Conservation (phyloP, 768 basidiomycete species). For the Termitomyces sp. region DNA sequence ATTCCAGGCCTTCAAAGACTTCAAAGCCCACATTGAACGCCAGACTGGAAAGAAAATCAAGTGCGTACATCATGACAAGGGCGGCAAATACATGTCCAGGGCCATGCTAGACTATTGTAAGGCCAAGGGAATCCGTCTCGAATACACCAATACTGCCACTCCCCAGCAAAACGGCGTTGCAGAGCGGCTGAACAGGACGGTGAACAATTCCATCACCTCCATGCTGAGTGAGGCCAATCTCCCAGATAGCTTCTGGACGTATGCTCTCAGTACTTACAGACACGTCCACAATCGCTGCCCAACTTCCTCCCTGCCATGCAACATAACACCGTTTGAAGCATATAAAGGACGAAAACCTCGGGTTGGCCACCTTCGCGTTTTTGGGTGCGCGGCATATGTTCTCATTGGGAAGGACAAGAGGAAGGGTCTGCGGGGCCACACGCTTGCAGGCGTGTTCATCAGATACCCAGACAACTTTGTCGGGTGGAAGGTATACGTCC, state of each 20-base stretch:
- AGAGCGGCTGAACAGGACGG: slow-evolving; percentile 33
- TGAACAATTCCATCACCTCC: slow-evolving; percentile 24
- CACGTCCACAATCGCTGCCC: slow-evolving; percentile 6
- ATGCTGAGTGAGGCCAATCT: slow-evolving; percentile 7
- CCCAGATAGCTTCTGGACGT: slow-evolving; percentile 2
- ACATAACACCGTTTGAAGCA: not conserved
- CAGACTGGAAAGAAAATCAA: too few species aligned
- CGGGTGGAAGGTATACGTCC: slow-evolving; percentile 27
- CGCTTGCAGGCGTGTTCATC: slow-evolving; percentile 24
- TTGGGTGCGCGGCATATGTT: slow-evolving; percentile 32
- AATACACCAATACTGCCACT: too few species aligned
- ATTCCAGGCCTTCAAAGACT: too few species aligned
- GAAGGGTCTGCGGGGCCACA: slow-evolving; percentile 18
- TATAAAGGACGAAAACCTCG: not conserved
- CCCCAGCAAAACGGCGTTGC: slow-evolving; percentile 45
- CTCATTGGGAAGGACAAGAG: slow-evolving; percentile 28
- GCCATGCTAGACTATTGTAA: too few species aligned
- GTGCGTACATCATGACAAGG: too few species aligned
- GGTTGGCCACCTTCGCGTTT: slow-evolving; percentile 22
- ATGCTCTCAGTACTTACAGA: not conserved
- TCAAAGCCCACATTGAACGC: too few species aligned
- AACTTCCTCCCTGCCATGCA: too few species aligned
- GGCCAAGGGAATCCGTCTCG: too few species aligned
- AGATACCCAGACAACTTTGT: slow-evolving; percentile 23
- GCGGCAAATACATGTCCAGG: too few species aligned